Base-by-base conservation (phyloP, 2,329 filamentous ascomycete species). In the Zasmidium angulare region DNA sequence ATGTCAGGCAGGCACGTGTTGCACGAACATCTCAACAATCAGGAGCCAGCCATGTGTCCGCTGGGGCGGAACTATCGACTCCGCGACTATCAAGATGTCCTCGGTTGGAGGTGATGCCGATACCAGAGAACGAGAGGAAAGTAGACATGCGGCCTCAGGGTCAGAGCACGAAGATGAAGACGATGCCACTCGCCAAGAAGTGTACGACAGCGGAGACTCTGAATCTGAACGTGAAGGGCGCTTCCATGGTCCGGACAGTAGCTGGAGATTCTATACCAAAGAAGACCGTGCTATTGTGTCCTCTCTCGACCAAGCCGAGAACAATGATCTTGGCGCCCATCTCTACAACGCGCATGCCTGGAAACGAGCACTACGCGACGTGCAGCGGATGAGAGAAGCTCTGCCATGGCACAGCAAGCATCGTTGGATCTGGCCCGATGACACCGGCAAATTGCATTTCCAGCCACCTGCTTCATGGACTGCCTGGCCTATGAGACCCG, bases 301-400 rank as follows among this genome's bases (percentile, higher is more conserved):
- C 3, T 86, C 87, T 7, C 78, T 96, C 56, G 83, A 88, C 59
- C 81, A 84, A 49, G 72, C 86, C 17, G 80, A 84, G 36, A 84
- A 88, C 43, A 79, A 82, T 55, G 88, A 97, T 70, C 77, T 97
- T 11, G 81, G 85, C 0, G 76, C 87, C 48, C 93, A 96, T 76
- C 78, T 97, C 3, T 96, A 90, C 76, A 91, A 95, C 73, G 82
- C 88, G 0, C 88, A 89, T 75, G 83, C 83, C 36, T 77, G 96
- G 56, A 91, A 88, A 72, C 76, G 77, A 36, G 77, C 81, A n/a
- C 51, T 67, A 9, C 66, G 65, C 22, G 60, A 66, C 23, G 52
- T 43, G 11, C 19, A 65, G 14, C 14, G 22, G n/a, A 40, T 51
- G 1, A 26, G 51, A 3, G 23, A 51, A 10, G n/a, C 61, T 2